These are phyloP conservation scores for Tetracladium setigerum DNA, from an alignment of 495 filamentous ascomycete species.

Conservation along the genomic window DNA sequence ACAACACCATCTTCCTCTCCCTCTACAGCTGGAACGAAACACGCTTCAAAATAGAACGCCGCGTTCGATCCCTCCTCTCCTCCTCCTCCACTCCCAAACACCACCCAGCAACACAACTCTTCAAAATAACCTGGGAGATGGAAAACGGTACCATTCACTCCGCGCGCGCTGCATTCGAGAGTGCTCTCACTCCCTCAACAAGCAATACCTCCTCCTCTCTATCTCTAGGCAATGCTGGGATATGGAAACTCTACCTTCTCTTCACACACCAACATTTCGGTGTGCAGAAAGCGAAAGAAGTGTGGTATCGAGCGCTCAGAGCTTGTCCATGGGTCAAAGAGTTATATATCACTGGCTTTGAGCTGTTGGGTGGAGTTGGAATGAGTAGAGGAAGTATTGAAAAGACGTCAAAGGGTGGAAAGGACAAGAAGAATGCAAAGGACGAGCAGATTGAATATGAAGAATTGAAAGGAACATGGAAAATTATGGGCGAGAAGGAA, in stretches of 20 bases:
- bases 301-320: conserved; percentile 61
- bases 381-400: too few species aligned
- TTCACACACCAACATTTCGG: conserved; percentile 28
- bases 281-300: conserved; percentile 40
- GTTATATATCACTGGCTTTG: conserved; percentile 55
- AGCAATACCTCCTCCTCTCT: conserved; percentile 24
- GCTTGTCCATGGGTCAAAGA: conserved; percentile 74
- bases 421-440: not conserved
- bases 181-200: conserved; percentile 43
- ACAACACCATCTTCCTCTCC: conserved; percentile 70
- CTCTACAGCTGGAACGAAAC: conserved; percentile 65
- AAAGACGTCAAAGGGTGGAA: not conserved
- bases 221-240: conserved; percentile 30
- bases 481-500: conserved; percentile 22
- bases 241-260: conserved; percentile 64
- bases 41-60: conserved; percentile 61
- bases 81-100: conserved; percentile 31
- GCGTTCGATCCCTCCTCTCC: conserved; percentile 53
- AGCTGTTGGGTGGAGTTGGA: conserved; percentile 4
- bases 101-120: conserved; percentile 48
- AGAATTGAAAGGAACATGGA: conserved; percentile 15
- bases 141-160: conserved; percentile 51
- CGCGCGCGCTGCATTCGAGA: conserved; percentile 62
- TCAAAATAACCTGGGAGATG: conserved; percentile 62
- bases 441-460: not conserved